Evolutionary conservation across 1,284 basidiomycete genomes (phyloP), one percentile per base, ranked within the genome.

Genomic region (Megacollybia platyphylla): DNA sequence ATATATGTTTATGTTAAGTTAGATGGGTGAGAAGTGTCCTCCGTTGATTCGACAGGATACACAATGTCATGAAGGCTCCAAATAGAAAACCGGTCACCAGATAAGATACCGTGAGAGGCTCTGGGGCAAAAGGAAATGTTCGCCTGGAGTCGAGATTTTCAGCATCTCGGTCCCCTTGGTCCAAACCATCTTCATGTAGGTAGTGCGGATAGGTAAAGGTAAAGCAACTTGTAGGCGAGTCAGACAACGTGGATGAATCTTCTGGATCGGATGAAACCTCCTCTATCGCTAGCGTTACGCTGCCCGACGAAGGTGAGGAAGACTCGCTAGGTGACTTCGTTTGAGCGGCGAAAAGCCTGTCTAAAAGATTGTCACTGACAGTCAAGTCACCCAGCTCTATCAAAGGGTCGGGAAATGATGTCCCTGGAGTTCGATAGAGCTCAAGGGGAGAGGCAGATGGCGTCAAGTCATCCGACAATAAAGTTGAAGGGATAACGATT

Each of bases 1-100:
- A 15, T 15, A 15, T 15, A 15, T 15, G 2, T 24, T 24, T 5
- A 5, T 24, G 20, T 24, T 20, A 20, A 20, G 20, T 20, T 24
- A 24, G 20, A 24, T 24, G 20, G 20, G 26, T 27, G 8, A 76
- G 53, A 50, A 76, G 54, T 28, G 68, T 67, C 52, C 70, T 65
- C 48, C 71, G 65, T 48, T 74, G 73, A 30, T 64, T 63, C 28
- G 65, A 68, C 48, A 73, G 54, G 40, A 72, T 54, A 46, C 63
- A 71, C 24, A 71, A 55, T 2, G 73, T 68, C 46, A 76, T 61
- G 47, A 74, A 65, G 7, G 73, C 69, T 13, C 73, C 73, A 42
- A 77, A 57, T 15, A 77, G 54, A 48, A 74, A 69, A 26, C 75
- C 73, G 7, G 71, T 72, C 27, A 73, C 61, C 13, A 74, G 51